Base-by-base conservation (phyloP, 1,284 basidiomycete species). In the Cystobasidium sp. region DNA sequence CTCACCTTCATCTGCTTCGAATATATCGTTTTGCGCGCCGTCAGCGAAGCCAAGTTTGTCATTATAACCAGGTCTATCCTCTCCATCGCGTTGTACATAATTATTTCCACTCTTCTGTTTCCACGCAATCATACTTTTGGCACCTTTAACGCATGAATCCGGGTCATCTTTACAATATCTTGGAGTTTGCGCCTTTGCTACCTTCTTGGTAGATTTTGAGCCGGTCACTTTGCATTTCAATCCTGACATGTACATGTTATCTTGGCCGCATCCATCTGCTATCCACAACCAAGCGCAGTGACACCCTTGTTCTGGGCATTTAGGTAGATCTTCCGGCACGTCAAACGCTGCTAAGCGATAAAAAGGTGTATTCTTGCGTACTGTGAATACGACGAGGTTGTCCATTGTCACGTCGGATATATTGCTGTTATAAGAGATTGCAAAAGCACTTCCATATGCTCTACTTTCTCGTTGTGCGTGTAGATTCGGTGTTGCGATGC, bases 221-320 rank as follows among this genome's bases (percentile, higher is more conserved):
- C 55, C 55, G 0, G 53, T 58, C 18, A 68, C 55, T 37, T 68
- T 55, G 53, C 66, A 68, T 37, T 59, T 56, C 12, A 56, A 41
- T 14, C 51, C 51, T 12, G 41, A 20, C 66, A 68, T 68, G 41
- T 44, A 68, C 66, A 68, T 68, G 66, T 68, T 68, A 37, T 68
- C 66, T 59, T 68, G 66, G 5, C 66, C 66, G 44, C 66, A 68
- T 3, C 66, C 66, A 46, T 68, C 55, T 46, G 66, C 66, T 43
- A 68, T 49, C 66, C 66, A 68, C 14, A 68, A 37, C 66, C 66
- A 68, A 8, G 66, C 52, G 24, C 66, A 68, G 55, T 68, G 66
- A 22, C 66, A 68, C 14, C 66, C 66, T 68, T 43, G 53, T 49
- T 68, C 66, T 58, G 66, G 66, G 46, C 66, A 68, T 9, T 52